Conservation (phyloP, 208 protist genomes). For the Trichomonas gallinae region DNA sequence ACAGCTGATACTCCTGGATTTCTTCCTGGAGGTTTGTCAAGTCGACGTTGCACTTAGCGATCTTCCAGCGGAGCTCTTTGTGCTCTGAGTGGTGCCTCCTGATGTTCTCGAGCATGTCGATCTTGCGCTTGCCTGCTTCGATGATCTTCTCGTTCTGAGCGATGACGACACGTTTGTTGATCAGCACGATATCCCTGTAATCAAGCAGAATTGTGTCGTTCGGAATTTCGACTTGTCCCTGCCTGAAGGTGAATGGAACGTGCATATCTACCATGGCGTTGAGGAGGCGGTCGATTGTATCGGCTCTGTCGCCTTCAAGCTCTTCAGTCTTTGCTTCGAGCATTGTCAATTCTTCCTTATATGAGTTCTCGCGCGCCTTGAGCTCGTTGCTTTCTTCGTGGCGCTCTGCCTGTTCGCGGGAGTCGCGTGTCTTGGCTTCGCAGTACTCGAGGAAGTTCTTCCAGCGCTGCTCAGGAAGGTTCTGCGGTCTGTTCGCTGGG, state of each 20-base stretch:
- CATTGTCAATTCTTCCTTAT: neutral
- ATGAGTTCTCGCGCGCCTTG: neutral
- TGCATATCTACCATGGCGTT: neutral
- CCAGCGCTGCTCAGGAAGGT: neutral
- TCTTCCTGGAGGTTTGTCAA: neutral
- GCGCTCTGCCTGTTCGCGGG: neutral
- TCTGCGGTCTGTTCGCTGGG: neutral
- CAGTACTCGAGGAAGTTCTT: slow-evolving; percentile 20
- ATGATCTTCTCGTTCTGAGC: neutral
- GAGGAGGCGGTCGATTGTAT: neutral
- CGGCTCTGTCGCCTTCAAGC: neutral
- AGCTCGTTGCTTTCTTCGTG: neutral
- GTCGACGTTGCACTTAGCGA: neutral
- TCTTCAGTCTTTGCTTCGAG: neutral
- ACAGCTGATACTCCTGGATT: slow-evolving; percentile 1
- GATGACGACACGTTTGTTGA: neutral
- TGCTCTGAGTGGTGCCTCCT: neutral
- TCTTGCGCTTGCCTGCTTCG: neutral
- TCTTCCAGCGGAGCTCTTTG: neutral
- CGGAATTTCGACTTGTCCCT: slow-evolving; percentile 6
- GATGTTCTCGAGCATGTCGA: slow-evolving; percentile 1
- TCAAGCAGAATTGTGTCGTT: neutral
- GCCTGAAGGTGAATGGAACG: slow-evolving; percentile 1
- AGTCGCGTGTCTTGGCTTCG: neutral
- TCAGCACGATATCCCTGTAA: neutral